A percentile compares a stretch with the other conserved stretches of the same genome.
Conservation (phyloP, 352 stramenopile genomes). For the Lagenidium sp. region DNA sequence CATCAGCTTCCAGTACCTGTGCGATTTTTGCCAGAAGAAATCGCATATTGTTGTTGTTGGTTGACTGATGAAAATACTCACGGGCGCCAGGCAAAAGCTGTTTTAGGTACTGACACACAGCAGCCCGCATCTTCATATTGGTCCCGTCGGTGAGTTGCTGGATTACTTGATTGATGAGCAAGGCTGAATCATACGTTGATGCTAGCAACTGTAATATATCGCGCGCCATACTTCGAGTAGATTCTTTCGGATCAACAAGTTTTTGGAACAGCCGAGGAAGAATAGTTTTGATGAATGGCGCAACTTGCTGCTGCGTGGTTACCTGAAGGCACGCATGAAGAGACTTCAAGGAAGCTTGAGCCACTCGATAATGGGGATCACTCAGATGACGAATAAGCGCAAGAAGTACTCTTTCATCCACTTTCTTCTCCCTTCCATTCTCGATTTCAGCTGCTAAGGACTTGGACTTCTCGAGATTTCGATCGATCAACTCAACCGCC, state of each 20-base stretch:
- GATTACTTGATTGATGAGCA: slow-evolving; percentile 35
- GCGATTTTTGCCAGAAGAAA: slow-evolving; percentile 60
- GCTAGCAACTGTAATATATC: slow-evolving; percentile 57
- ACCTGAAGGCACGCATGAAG: slow-evolving; percentile 46
- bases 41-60: slow-evolving; percentile 60
- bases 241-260: slow-evolving; percentile 69
- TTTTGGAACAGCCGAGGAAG: slow-evolving; percentile 68
- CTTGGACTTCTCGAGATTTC: slow-evolving; percentile 6
- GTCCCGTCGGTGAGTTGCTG: slow-evolving; percentile 57
- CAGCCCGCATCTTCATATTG: slow-evolving; percentile 73
- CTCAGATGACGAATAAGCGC: slow-evolving; percentile 55
- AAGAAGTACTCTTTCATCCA: slow-evolving; percentile 46
- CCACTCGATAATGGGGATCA: slow-evolving; percentile 68
- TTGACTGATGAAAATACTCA: slow-evolving; percentile 50
- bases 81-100: slow-evolving; percentile 36
- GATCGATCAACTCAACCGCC: slow-evolving; percentile 30
- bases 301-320: slow-evolving; percentile 23
- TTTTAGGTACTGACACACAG: slow-evolving; percentile 59
- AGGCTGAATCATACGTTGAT: slow-evolving; percentile 31
- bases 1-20: slow-evolving; percentile 52
- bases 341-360: slow-evolving; percentile 51
- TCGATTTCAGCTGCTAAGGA: background rate
- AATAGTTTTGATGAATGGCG: slow-evolving; percentile 42
- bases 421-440: slow-evolving; percentile 17
- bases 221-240: slow-evolving; percentile 29